Conservation (phyloP, 179 eudicot species). For the Beta corolliflora region DNA sequence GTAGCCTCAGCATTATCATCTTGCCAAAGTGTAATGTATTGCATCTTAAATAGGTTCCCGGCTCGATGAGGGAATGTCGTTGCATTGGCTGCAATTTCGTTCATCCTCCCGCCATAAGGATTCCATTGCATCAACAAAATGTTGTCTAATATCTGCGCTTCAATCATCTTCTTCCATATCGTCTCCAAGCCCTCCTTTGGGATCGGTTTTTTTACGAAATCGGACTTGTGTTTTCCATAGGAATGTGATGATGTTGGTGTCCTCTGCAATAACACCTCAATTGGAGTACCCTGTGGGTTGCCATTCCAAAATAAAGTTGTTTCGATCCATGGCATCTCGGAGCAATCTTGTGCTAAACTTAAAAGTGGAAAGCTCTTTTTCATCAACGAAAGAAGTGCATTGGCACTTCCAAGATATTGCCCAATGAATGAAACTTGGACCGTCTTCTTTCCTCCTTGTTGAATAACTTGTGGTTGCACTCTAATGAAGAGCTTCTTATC, state of each 20-base stretch:
- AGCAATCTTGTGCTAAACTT: conserved; percentile 26
- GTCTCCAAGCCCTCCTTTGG: conserved; percentile 29
- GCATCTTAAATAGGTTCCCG: conserved; percentile 37
- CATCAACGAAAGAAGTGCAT: conserved; percentile 15
- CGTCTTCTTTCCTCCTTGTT: conserved; percentile 12
- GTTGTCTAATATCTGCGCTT: not conserved
- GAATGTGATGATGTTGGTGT: conserved; percentile 9
- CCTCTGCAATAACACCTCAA: conserved; percentile 24
- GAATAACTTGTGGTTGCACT: conserved; percentile 15
- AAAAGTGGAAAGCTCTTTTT: conserved; percentile 29
- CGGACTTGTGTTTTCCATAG: conserved; percentile 32
- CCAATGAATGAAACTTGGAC: conserved; percentile 28
- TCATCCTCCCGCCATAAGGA: conserved; percentile 53
- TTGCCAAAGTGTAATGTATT: conserved; percentile 31
- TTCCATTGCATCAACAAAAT: conserved; percentile 28
- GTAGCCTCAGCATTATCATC: conserved; percentile 18
- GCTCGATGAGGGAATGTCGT: conserved; percentile 43
- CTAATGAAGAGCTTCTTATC: conserved; percentile 33
- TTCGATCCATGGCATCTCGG: conserved; percentile 37
- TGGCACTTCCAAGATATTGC: conserved; percentile 23
- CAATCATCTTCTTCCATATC: conserved; percentile 35
- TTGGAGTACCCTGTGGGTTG: not conserved
- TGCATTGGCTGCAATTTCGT: conserved; percentile 33
- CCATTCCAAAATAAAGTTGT: conserved; percentile 24
- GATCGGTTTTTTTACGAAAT: conserved; percentile 35